Percentiles rank a stretch among this genome's conserved stretches.
phyloP scores from a whole-genome alignment of 73 alveolate species.

The Breviolum minutum region DNA sequence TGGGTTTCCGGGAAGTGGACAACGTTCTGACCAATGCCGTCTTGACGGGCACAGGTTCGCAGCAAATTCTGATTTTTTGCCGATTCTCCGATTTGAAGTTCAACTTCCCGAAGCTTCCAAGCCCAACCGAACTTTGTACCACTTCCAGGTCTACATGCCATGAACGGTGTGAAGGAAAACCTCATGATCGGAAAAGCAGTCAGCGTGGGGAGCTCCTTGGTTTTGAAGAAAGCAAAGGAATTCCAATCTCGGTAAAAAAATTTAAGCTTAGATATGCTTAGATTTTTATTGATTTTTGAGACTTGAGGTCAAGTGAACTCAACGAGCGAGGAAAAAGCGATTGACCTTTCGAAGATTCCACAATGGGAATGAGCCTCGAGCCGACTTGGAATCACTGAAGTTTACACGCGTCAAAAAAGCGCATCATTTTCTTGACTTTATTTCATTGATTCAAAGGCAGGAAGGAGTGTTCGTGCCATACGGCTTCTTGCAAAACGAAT shows the following conservation, averaged over 20 bases:
- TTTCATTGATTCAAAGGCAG: no score
- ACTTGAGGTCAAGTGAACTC: neutral
- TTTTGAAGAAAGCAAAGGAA: neutral
- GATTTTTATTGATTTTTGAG: no score
- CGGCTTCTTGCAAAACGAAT: no score
- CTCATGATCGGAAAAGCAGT: conserved; percentile 75
- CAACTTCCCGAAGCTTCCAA: neutral
- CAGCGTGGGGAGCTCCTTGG: conserved; percentile 49
- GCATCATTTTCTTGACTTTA: no score
- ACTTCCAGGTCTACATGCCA: conserved; percentile 16
- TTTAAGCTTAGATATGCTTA: no score
- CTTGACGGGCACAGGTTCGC: conserved; percentile 27
- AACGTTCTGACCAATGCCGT: conserved; percentile 53
- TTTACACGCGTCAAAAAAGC: no score
- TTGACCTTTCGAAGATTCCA: neutral
- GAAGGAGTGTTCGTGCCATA: no score
- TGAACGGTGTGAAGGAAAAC: conserved; percentile 79
- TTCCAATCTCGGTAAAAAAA: no score
- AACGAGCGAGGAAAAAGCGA: neutral
- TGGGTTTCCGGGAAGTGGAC: conserved; percentile 82
- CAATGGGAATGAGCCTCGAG: neutral
- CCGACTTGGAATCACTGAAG: no score
- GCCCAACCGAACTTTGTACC: neutral
- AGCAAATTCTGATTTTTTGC: neutral
- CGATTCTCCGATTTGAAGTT: neutral